A percentile compares a stretch with the other conserved stretches of the same genome.
Evolutionary conservation across 75 land plant species (phyloP).

Genomic region (Cunninghamia lanceolata): DNA sequence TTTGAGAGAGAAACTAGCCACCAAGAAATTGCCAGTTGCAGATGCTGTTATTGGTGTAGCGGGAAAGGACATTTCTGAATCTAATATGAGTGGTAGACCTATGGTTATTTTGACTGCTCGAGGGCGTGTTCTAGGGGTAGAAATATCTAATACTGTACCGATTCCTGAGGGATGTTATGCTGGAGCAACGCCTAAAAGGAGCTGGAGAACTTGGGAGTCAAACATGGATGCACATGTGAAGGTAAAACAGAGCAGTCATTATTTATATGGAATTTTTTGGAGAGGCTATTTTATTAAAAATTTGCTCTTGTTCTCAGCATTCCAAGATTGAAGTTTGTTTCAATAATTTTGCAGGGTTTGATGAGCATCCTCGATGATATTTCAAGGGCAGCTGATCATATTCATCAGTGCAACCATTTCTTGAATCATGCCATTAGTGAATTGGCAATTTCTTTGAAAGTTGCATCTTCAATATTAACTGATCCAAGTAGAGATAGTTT

Average conservation of each 20-base stretch:
- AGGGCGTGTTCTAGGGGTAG: conserved; percentile 28
- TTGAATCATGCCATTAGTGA: conserved; percentile 12
- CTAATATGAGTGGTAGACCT: conserved; percentile 20
- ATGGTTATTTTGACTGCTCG: conserved; percentile 25
- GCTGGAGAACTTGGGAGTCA: conserved; percentile 4
- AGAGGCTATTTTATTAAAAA: background rate
- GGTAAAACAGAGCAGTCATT: conserved; percentile 9
- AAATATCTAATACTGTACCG: conserved; percentile 14
- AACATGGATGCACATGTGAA: conserved; percentile 17
- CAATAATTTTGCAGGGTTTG: background rate
- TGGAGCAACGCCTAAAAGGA: conserved; percentile 6
- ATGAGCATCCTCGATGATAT: conserved; percentile 1
- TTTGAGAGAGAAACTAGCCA: conserved; percentile 11
- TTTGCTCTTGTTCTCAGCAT: background rate
- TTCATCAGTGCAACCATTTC: conserved; percentile 2
- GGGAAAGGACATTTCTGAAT: conserved; percentile 16
- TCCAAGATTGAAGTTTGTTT: background rate
- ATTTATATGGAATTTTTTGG: background rate
- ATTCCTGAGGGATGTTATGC: conserved; percentile 7
- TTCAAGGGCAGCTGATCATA: conserved; percentile 15
- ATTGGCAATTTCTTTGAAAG: conserved; percentile 16
- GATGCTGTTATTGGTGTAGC: conserved; percentile 23
- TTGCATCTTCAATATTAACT: conserved; percentile 11
- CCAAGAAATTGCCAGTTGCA: conserved; percentile 19
- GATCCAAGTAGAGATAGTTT: conserved; percentile 9